A percentile compares a stretch with the other conserved stretches of the same genome.
Conservation (phyloP, 768 basidiomycete genomes). For the Suillus fuscotomentosus region DNA sequence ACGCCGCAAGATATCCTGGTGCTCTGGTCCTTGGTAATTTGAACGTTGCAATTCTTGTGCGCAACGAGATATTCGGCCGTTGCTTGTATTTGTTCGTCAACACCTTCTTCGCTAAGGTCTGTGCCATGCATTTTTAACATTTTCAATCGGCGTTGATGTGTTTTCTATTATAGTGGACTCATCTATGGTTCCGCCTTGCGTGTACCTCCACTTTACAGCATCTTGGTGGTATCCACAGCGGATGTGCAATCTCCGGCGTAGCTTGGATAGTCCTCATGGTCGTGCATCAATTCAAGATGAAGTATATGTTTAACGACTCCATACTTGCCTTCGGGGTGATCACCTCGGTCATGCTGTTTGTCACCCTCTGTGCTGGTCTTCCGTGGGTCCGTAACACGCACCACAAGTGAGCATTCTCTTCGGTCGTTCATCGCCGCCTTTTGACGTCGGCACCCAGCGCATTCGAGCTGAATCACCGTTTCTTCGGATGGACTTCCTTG, state of each 20-base stretch:
- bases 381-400: constrained; percentile 81
- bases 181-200: constrained; percentile 66
- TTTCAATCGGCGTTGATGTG: background rate
- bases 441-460: constrained; percentile 40
- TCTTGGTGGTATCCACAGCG: constrained; percentile 78
- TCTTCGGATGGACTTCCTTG: constrained; percentile 72
- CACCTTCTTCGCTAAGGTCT: constrained; percentile 67
- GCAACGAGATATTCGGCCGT: constrained; percentile 82
- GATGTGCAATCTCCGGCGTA: constrained; percentile 69
- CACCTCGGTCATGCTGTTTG: constrained; percentile 53
- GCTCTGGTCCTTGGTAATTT: constrained; percentile 77
- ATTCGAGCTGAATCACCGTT: constrained; percentile 79
- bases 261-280: constrained; percentile 69
- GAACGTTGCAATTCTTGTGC: constrained; percentile 67
- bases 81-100: constrained; percentile 69
- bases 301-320: constrained; percentile 49
- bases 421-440: background rate
- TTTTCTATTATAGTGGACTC: constrained; percentile 54
- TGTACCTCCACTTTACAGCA: constrained; percentile 71
- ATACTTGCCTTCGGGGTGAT: constrained; percentile 62
- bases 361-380: constrained; percentile 64
- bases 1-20: constrained; percentile 63
- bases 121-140: background rate
- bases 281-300: constrained; percentile 51
- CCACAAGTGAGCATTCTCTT: constrained; percentile 58